Percentiles rank a stretch among this genome's conserved stretches.
Evolutionary conservation across 208 protist species (phyloP).

Genomic region (Porcisia deanei): DNA sequence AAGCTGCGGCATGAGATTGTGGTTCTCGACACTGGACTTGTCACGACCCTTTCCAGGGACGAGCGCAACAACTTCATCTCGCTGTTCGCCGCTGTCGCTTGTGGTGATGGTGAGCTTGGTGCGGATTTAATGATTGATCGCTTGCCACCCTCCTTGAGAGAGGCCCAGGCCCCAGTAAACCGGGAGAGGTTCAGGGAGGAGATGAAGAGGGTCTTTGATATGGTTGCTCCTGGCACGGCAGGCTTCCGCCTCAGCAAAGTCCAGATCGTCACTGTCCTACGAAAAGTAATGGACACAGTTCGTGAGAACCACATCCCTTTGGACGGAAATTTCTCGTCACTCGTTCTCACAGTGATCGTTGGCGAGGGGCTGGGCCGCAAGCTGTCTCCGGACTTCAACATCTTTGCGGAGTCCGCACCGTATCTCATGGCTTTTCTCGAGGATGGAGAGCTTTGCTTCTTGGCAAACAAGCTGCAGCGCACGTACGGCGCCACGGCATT

Average conservation of each 20-base stretch:
- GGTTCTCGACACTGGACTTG: slow-evolving; percentile 91
- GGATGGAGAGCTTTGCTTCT: slow-evolving; percentile 65
- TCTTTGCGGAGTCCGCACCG: slow-evolving; percentile 86
- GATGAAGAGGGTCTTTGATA: slow-evolving; percentile 82
- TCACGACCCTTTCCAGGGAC: slow-evolving; percentile 77
- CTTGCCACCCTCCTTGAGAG: slow-evolving; percentile 38
- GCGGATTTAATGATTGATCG: slow-evolving; percentile 93
- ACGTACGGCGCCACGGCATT: slow-evolving; percentile 69
- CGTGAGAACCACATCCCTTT: slow-evolving; percentile 83
- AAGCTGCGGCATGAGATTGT: slow-evolving; percentile 69
- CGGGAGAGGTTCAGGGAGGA: slow-evolving; percentile 60
- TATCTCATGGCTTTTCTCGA: slow-evolving; percentile 81
- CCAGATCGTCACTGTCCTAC: slow-evolving; percentile 77
- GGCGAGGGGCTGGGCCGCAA: slow-evolving; percentile 91
- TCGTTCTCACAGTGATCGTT: slow-evolving; percentile 91
- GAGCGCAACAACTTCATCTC: slow-evolving; percentile 94
- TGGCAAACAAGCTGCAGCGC: slow-evolving; percentile 65
- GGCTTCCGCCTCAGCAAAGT: slow-evolving; percentile 86
- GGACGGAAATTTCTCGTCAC: slow-evolving; percentile 92
- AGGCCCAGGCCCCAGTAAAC: slow-evolving; percentile 29
- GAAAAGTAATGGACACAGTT: slow-evolving; percentile 74
- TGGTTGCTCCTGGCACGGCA: slow-evolving; percentile 66
- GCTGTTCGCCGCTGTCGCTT: slow-evolving; percentile 90
- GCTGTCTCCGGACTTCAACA: slow-evolving; percentile 89
- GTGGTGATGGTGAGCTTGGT: slow-evolving; percentile 82